These are phyloP conservation scores for Inonotus hispidus DNA, from an alignment of 1,284 basidiomycete genomes.

Conservation along the genomic window DNA sequence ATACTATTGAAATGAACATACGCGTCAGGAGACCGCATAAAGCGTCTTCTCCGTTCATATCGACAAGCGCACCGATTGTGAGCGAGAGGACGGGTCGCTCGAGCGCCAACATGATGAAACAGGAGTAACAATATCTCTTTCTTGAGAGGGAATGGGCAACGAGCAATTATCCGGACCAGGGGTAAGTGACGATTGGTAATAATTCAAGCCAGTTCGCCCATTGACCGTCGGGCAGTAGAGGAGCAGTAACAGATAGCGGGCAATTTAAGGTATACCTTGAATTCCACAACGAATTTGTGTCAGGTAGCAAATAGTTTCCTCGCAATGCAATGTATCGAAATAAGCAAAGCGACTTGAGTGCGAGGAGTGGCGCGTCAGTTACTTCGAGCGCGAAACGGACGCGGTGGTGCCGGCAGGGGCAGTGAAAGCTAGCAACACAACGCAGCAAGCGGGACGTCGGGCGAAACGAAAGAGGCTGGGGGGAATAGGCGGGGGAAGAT, in stretches of 20 bases:
- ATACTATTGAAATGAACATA: constrained; percentile 30
- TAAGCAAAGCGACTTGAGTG: constrained; percentile 1
- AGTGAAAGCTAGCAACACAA: not conserved
- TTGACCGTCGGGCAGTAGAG: not conserved
- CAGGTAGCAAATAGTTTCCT: not conserved
- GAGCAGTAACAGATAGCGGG: not conserved
- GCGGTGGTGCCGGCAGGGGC: not conserved
- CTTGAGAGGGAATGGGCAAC: no score
- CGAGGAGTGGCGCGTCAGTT: constrained; percentile 3
- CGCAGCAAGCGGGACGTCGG: not conserved
- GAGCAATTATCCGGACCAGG: no score
- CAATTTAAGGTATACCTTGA: not conserved
- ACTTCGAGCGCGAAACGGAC: not conserved
- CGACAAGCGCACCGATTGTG: constrained; percentile 54
- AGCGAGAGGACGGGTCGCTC: constrained; percentile 60
- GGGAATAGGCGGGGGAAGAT: not conserved
- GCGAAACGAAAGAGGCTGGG: not conserved
- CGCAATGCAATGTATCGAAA: not conserved
- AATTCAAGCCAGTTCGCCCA: not conserved
- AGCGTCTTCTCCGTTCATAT: constrained; percentile 61
- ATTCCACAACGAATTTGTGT: not conserved
- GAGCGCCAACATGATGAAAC: constrained; percentile 40
- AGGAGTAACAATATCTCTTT: not conserved
- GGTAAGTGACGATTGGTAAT: no score
- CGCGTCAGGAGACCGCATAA: constrained; percentile 59